phyloP scores from a whole-genome alignment of 2,329 filamentous ascomycete genomes.

The Metarhizium brunneum region DNA sequence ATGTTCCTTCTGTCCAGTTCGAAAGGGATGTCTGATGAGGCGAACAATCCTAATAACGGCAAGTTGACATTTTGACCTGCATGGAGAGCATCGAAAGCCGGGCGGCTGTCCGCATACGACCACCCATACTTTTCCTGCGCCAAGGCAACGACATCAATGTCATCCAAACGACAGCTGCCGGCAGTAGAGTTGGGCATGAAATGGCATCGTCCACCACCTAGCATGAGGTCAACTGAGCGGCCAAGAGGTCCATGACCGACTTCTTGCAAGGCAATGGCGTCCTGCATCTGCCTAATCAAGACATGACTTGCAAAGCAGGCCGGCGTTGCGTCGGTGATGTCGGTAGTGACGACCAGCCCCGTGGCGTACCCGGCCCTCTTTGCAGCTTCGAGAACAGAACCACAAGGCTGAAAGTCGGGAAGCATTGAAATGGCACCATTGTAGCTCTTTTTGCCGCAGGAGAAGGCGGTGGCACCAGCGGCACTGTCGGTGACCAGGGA shows the following conservation, averaged over 20 bases:
- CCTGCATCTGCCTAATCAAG: constrained; percentile 68
- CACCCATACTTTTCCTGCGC: constrained; percentile 71
- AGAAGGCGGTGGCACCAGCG: constrained; percentile 94
- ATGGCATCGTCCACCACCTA: constrained; percentile 88
- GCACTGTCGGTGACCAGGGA: constrained; percentile 91
- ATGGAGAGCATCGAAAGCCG: constrained; percentile 66
- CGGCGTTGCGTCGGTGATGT: constrained; percentile 91
- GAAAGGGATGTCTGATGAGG: constrained; percentile 74
- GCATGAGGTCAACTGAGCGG: constrained; percentile 79
- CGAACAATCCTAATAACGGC: constrained; percentile 80
- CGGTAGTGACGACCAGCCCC: constrained; percentile 87
- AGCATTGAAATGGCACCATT: constrained; percentile 91
- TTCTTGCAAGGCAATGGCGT: constrained; percentile 87
- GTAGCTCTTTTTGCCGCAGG: constrained; percentile 87
- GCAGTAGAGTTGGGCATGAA: constrained; percentile 76
- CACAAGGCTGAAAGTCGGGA: constrained; percentile 78
- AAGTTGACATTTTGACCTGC: constrained; percentile 60
- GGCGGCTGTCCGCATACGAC: constrained; percentile 63
- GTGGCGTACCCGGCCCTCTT: constrained; percentile 88
- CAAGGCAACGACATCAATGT: constrained; percentile 62
- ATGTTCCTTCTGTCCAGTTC: constrained; percentile 82
- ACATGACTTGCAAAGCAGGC: constrained; percentile 92
- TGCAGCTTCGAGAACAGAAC: constrained; percentile 86
- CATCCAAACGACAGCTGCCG: constrained; percentile 75
- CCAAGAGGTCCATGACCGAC: constrained; percentile 81